Evolutionary conservation across 208 protist genomes (phyloP).

Genomic region (Phytomonas sp.): DNA sequence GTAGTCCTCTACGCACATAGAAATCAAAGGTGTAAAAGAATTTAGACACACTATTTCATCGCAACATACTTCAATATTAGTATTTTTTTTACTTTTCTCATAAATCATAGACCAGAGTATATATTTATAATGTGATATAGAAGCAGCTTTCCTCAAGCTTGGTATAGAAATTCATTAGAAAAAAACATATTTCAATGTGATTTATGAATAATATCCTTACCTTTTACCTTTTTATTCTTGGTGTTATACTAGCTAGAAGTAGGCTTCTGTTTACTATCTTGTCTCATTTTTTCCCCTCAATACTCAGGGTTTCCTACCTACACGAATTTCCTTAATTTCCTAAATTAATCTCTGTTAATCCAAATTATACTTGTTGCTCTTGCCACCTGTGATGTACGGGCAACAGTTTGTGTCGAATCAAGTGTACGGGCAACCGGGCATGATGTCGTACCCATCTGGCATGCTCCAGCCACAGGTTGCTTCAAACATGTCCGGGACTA

Average conservation of each 20-base stretch:
- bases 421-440: conserved; percentile 62
- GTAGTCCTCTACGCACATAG: conserved; percentile 2
- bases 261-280: conserved; percentile 6
- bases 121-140: conserved; percentile 2
- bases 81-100: conserved; percentile 10
- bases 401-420: conserved; percentile 55
- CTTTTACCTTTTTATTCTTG: background rate
- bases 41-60: conserved; percentile 5
- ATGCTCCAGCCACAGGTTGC: conserved; percentile 25
- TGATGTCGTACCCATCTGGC: conserved; percentile 53
- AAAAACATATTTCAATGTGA: no score
- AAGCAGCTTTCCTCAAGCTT: background rate
- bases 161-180: background rate
- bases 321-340: conserved; percentile 4
- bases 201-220: conserved; percentile 1
- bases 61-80: background rate
- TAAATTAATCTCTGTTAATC: conserved; percentile 7
- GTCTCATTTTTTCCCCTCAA: background rate
- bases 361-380: background rate
- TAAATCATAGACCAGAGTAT: conserved; percentile 1
- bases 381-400: conserved; percentile 44
- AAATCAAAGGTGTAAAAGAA: background rate
- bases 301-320: background rate
- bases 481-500: conserved; percentile 17
- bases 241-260: conserved; percentile 1